Evolutionary conservation across 2,329 filamentous ascomycete species (phyloP).

Genomic region (Aspergillus calidoustus): DNA sequence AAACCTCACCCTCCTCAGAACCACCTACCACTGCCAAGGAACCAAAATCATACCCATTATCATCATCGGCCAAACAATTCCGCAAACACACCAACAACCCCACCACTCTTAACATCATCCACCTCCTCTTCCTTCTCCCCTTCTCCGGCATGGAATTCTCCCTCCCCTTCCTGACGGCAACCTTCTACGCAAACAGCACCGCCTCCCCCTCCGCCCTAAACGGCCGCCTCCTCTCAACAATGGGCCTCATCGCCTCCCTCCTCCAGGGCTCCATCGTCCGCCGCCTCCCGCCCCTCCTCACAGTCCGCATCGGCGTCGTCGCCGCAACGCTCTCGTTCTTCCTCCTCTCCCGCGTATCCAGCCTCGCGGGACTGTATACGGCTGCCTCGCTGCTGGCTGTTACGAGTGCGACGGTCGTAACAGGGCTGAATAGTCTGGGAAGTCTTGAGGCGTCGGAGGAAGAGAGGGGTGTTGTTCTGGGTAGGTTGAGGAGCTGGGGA

Average conservation of each 20-base stretch:
- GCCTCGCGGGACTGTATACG: constrained; percentile 72
- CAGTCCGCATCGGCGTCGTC: constrained; percentile 77
- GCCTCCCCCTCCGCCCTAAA: constrained; percentile 69
- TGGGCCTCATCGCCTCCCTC: constrained; percentile 88
- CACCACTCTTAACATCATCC: constrained; percentile 77
- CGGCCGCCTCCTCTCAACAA: constrained; percentile 83
- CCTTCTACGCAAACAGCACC: constrained; percentile 76
- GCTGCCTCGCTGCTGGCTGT: constrained; percentile 84
- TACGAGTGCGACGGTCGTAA: constrained; percentile 93
- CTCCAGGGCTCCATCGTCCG: constrained; percentile 91
- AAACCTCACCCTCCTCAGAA: constrained; percentile 12
- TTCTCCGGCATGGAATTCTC: constrained; percentile 99
- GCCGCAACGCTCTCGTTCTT: constrained; percentile 80
- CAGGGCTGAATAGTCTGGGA: constrained; percentile 86
- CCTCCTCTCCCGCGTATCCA: constrained; percentile 72
- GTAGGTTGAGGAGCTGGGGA: constrained; percentile 77
- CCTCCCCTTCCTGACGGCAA: constrained; percentile 95
- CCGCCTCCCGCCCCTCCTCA: constrained; percentile 77
- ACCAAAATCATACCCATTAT: constrained; percentile 24
- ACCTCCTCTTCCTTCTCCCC: constrained; percentile 91
- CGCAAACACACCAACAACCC: constrained; percentile 78
- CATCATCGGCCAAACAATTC: constrained; percentile 19
- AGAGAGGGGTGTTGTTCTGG: constrained; percentile 85
- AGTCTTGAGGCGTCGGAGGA: constrained; percentile 82
- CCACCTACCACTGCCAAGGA: not conserved